Conservation (phyloP, 176 grass and related monocot genomes). For the Ensete ventricosum region DNA sequence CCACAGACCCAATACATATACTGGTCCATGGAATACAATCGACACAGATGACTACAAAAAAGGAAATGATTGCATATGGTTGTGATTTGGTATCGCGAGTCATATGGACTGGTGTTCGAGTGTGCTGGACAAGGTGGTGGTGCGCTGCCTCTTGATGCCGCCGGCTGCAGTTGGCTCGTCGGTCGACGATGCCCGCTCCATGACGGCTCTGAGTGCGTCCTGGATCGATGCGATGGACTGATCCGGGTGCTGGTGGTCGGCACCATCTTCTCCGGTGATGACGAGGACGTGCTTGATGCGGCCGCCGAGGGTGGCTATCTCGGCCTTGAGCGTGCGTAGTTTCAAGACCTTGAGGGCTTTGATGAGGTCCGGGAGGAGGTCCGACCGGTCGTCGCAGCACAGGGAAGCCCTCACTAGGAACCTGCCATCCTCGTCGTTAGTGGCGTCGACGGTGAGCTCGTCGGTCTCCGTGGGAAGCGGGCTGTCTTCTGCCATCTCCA, state of each 20-base stretch:
- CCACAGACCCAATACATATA: not conserved
- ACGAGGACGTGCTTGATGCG: conserved; percentile 87
- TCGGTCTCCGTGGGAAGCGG: conserved; percentile 77
- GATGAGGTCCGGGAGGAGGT: conserved; percentile 92
- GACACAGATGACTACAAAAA: not conserved
- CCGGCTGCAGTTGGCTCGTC: conserved; percentile 21
- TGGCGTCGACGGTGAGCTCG: conserved; percentile 80
- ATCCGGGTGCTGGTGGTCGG: conserved; percentile 17
- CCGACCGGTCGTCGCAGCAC: conserved; percentile 95
- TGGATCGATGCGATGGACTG: conserved; percentile 70
- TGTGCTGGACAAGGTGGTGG: conserved; percentile 50
- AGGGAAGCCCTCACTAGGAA: conserved; percentile 66
- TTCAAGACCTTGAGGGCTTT: conserved; percentile 72
- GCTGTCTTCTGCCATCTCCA: conserved; percentile 73
- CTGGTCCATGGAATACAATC: not conserved
- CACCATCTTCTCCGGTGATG: conserved; percentile 47
- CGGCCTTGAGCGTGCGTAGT: conserved; percentile 82
- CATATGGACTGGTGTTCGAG: conserved; percentile 92
- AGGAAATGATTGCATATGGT: not conserved
- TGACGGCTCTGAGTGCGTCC: conserved; percentile 70
- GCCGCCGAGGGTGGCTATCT: conserved; percentile 88
- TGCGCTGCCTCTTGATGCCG: conserved; percentile 91
- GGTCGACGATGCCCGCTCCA: conserved; percentile 45
- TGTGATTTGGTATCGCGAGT: not conserved
- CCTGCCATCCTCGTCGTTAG: conserved; percentile 69